A percentile compares a stretch with the other conserved stretches of the same genome.
These are phyloP conservation scores for Aspergillus ellipticus DNA, from an alignment of 495 filamentous ascomycete genomes.

Conservation along the genomic window DNA sequence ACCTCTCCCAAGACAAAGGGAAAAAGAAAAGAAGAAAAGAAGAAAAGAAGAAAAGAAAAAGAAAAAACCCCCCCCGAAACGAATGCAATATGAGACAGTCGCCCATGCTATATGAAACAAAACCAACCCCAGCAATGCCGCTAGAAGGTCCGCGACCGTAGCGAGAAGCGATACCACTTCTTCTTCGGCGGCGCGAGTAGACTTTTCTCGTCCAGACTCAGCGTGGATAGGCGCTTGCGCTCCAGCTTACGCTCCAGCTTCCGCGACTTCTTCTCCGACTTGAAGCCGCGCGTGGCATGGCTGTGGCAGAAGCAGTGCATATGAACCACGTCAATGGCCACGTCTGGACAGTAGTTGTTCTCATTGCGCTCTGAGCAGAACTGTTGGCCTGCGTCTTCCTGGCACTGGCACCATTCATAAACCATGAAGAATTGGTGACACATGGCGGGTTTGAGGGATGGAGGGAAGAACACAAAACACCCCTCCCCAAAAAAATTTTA, in stretches of 20 bases:
- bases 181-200: slow-evolving; percentile 27
- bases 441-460: slow-evolving; percentile 23
- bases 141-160: slow-evolving; percentile 23
- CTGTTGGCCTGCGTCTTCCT: slow-evolving; percentile 36
- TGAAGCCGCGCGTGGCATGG: slow-evolving; percentile 39
- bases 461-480: too few relatives aligned
- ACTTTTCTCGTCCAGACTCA: slow-evolving; percentile 16
- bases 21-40: slow-evolving; percentile 7
- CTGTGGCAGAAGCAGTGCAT: slow-evolving; percentile 46
- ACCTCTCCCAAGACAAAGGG: not conserved
- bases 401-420: slow-evolving; percentile 46
- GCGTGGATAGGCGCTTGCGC: slow-evolving; percentile 8
- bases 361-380: slow-evolving; percentile 28
- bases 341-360: slow-evolving; percentile 29
- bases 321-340: slow-evolving; percentile 38
- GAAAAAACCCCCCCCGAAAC: slow-evolving; percentile 8
- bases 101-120: not conserved
- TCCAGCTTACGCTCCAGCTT: slow-evolving; percentile 20
- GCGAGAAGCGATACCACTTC: slow-evolving; percentile 35
- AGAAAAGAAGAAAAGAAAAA: slow-evolving; percentile 1
- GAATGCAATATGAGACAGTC: slow-evolving; percentile 6
- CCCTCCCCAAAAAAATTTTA: too few relatives aligned
- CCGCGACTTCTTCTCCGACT: slow-evolving; percentile 30
- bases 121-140: not conserved
- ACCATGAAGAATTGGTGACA: slow-evolving; percentile 42